Base-by-base conservation (phyloP, 495 filamentous ascomycete species). In the Xylaria telfairii region DNA sequence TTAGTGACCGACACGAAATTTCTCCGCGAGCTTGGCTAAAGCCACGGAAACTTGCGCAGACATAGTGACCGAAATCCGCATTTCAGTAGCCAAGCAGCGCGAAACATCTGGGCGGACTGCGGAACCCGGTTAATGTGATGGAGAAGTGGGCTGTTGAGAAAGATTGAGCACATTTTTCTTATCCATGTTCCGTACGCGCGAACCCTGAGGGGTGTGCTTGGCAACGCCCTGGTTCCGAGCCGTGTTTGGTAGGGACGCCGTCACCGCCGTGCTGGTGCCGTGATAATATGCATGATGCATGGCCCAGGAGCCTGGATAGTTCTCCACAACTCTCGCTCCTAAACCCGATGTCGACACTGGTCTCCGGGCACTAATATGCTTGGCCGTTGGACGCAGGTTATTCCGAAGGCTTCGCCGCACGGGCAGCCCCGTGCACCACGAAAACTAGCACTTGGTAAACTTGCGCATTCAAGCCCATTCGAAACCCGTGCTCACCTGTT, bases 151-250 rank as follows among this genome's bases (percentile, higher is more conserved):
- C 70, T 70, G 24, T 21, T 75, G 75, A 77, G 75, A 77, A 74
- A 32, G 65, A 76, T 76, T 77, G 76, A 77, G 76, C 76, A 77
- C 70, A 68, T 77, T 77, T 77, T 74, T 63, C 65, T 66, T 67
- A 71, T 69, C 65, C 62, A 57, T 42, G 68, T 42, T 53, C 65
- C 47, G 68, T 57, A 69, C 72, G 70, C 51, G 71, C 71, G 68
- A 67, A 71, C 65, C 47, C 37, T 46, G 71, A 72, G 57, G 73
- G 73, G n/a, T n/a, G 46, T 73, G n/a, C 15, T 21, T 39, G 46
- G 34, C 42, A 39, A 26, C 54, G 3, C 17, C 42, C 8, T n/a
- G 21, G 39, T 66, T 71, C 1, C 17, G 44, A n/a, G 30, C 30
- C 59, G 19, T 17, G 59, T n/a, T 28, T 21, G 17, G 30, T 72